Evolutionary conservation across 768 basidiomycete species (phyloP).

Genomic region (Trametes cingulata): DNA sequence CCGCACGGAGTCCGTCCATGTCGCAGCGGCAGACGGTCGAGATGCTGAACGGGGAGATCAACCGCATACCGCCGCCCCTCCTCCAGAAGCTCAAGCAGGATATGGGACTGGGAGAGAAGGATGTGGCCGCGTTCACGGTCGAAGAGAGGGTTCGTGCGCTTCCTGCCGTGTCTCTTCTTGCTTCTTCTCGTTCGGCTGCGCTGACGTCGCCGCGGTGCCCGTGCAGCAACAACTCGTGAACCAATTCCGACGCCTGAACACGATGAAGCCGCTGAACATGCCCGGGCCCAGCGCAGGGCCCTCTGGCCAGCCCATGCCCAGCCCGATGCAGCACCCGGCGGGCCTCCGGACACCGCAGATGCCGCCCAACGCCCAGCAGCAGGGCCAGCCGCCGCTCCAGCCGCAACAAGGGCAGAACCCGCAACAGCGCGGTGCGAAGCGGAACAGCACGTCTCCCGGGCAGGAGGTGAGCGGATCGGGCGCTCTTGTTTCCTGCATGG

Average conservation of each 20-base stretch:
- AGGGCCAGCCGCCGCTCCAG: constrained; percentile 10
- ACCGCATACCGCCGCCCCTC: constrained; percentile 36
- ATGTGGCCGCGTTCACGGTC: constrained; percentile 41
- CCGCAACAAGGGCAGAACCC: constrained; percentile 26
- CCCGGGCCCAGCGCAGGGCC: constrained; percentile 15
- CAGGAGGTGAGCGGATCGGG: constrained; percentile 32
- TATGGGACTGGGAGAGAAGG: constrained; percentile 47
- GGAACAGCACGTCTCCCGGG: constrained; percentile 39
- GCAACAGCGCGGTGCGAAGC: constrained; percentile 29
- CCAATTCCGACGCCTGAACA: constrained; percentile 7
- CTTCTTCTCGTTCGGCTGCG: neutral
- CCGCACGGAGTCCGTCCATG: constrained; percentile 61
- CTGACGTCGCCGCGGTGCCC: constrained; percentile 5
- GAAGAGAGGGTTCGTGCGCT: constrained; percentile 66
- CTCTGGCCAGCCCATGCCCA: constrained; percentile 33
- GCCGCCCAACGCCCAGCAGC: constrained; percentile 24
- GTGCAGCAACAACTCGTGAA: constrained; percentile 20
- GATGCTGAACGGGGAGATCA: constrained; percentile 44
- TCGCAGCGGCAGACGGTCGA: constrained; percentile 39
- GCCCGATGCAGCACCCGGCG: constrained; percentile 36
- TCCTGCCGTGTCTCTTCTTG: neutral
- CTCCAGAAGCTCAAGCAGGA: constrained; percentile 45
- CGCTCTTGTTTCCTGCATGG: neutral
- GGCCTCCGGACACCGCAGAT: constrained; percentile 35
- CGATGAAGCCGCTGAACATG: constrained; percentile 7